phyloP scores from a whole-genome alignment of 306 rosid genomes.

The Lathyrus tuberosus region DNA sequence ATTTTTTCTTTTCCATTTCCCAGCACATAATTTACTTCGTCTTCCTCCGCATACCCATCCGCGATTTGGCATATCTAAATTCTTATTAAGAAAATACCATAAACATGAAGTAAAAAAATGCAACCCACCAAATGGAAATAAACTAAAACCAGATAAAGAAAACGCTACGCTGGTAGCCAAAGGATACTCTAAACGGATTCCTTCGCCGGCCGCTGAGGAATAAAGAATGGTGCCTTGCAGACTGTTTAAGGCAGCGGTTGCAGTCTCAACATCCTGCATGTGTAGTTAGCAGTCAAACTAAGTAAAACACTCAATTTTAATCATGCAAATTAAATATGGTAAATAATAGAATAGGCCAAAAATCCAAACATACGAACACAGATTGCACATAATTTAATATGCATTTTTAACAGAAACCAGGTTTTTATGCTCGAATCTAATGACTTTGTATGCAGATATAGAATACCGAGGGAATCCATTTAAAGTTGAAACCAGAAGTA shows the following conservation, averaged over 20 bases:
- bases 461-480: constrained; percentile 4
- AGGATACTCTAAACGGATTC: constrained; percentile 97
- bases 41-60: constrained; percentile 96
- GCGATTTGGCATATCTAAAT: constrained; percentile 81
- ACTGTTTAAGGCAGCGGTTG: constrained; percentile 69
- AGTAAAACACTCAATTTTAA: constrained; percentile 15
- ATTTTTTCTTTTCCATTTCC: neutral
- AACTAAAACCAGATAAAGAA: neutral
- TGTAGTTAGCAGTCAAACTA: constrained; percentile 20
- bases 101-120: constrained; percentile 3
- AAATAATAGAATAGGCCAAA: neutral
- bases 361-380: too few species aligned
- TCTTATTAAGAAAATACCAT: constrained; percentile 58
- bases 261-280: constrained; percentile 69
- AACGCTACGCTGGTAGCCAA: neutral
- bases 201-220: constrained; percentile 81
- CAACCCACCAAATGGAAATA: neutral
- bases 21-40: constrained; percentile 44
- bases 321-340: constrained; percentile 2
- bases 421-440: neutral
- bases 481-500: constrained; percentile 30
- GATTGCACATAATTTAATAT: neutral
- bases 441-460: constrained; percentile 27
- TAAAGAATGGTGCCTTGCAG: constrained; percentile 83
- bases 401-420: neutral